Evolutionary conservation across 2,329 filamentous ascomycete species (phyloP), one percentile per base, ranked within the genome.

Genomic region (Chrysoporthe cubensis): DNA sequence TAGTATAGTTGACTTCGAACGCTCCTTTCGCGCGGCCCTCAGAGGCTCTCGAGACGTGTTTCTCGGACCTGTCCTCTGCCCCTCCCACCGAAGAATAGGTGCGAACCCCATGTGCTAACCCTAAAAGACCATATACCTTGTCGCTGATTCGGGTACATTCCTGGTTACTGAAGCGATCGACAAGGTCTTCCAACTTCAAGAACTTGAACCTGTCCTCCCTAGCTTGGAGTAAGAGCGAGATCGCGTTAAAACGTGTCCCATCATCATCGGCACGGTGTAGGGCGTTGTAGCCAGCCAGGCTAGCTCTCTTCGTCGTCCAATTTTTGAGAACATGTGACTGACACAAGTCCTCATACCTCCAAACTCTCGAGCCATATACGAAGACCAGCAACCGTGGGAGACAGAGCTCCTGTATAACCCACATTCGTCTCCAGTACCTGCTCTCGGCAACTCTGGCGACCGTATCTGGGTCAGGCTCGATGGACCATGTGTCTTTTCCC

Each of bases 371-470:
- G 5, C 26, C 50, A 16, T 54, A 34, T 14, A 34, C 50, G 32
- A 54, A 54, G 50, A 54, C 21, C 21, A 54, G 21, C 50, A 54
- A 13, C 21, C 50, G 50, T 13, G 50, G 50, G 50, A 54, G 50
- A 54, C 50, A 54, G 50, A 54, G 21, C 50, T 54, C 50, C 50
- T 54, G 50, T 32, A 54, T 34, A 5, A 54, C 26, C 50, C 50
- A 54, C 50, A 54, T 54, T 13, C 50, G 26, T 13, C 50, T 54
- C 50, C 50, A 54, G 50, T 54, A 54, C 50, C 50, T 54, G 50
- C 50, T 54, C 50, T 16, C 26, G 16, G 50, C 50, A 16, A 54
- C 34, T 13, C 50, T 32, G 26, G 26, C 50, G 11, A 54, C 8
- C 26, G 50, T 54, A 34, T 54, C 26, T 11, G 50, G 26, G 26